Percentiles rank a stretch among this genome's conserved stretches.
phyloP scores from a whole-genome alignment of 148 eudicot genomes.

The Rhododendron mucronatum region DNA sequence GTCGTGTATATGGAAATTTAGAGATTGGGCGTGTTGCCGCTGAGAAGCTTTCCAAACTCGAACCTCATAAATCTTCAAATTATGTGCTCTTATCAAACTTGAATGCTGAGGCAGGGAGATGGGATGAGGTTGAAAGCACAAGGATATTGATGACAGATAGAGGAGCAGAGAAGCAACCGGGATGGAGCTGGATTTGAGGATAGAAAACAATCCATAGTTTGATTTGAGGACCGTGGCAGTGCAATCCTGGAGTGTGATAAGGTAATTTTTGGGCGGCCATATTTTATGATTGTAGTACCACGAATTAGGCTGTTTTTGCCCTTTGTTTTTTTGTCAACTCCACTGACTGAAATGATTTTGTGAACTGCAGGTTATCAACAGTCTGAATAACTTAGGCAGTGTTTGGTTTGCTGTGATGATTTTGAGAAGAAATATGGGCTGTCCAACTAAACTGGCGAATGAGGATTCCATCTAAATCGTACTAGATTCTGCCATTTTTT shows the following conservation, averaged over 20 bases:
- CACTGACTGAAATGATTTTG: neutral
- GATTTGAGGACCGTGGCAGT: conserved; percentile 43
- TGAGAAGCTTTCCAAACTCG: conserved; percentile 47
- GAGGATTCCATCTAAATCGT: conserved; percentile 43
- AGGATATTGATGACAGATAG: conserved; percentile 56
- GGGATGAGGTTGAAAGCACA: conserved; percentile 63
- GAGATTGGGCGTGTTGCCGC: conserved; percentile 67
- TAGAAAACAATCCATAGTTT: conserved; percentile 8
- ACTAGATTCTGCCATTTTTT: neutral
- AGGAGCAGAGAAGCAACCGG: conserved; percentile 61
- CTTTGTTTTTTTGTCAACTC: neutral
- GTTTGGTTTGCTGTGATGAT: conserved; percentile 46
- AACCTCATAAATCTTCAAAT: conserved; percentile 60
- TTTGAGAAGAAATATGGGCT: conserved; percentile 62
- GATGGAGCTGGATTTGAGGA: conserved; percentile 63
- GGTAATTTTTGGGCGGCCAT: conserved; percentile 34
- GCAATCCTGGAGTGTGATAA: conserved; percentile 80
- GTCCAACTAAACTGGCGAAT: conserved; percentile 78
- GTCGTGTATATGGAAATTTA: conserved; percentile 56
- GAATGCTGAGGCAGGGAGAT: conserved; percentile 61
- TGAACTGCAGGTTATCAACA: conserved; percentile 69
- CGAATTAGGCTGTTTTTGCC: neutral
- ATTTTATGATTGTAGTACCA: neutral
- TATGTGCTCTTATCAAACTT: conserved; percentile 74
- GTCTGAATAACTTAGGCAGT: conserved; percentile 75